These are phyloP conservation scores for Pseudoneurospora amorphoporcata DNA, from an alignment of 495 filamentous ascomycete species.

Conservation along the genomic window DNA sequence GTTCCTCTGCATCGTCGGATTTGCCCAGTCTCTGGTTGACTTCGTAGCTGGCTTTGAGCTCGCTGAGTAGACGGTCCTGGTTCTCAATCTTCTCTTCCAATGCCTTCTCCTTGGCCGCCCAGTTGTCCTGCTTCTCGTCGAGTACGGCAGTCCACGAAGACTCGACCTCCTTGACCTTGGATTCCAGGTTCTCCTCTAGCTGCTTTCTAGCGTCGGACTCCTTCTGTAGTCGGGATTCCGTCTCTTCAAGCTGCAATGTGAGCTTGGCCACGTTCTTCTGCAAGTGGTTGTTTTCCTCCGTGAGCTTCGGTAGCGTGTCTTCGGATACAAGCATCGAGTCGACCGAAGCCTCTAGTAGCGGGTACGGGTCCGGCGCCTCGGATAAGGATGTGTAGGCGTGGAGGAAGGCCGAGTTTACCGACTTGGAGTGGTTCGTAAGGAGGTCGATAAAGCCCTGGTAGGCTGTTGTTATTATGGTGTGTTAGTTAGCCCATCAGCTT, in stretches of 20 bases:
- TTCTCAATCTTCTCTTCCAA: constrained; percentile 89
- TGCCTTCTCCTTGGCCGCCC: constrained; percentile 86
- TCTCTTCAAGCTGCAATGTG: constrained; percentile 87
- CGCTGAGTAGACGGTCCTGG: constrained; percentile 84
- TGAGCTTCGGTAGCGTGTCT: constrained; percentile 82
- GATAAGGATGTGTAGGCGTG: constrained; percentile 88
- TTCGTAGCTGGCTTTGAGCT: constrained; percentile 94
- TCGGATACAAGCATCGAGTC: constrained; percentile 85
- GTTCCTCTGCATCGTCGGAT: constrained; percentile 50
- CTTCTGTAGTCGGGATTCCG: constrained; percentile 61
- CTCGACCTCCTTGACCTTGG: constrained; percentile 76
- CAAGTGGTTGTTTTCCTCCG: constrained; percentile 73
- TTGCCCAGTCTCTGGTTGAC: constrained; percentile 82
- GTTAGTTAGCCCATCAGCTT: constrained; percentile 11
- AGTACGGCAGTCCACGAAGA: constrained; percentile 85
- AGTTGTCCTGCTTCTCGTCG: constrained; percentile 90
- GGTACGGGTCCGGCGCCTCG: constrained; percentile 94
- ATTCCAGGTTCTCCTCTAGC: constrained; percentile 66
- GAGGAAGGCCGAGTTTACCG: constrained; percentile 81
- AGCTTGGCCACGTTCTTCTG: constrained; percentile 68
- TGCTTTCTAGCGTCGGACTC: constrained; percentile 62
- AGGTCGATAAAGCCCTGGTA: constrained; percentile 98
- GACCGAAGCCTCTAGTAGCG: constrained; percentile 88
- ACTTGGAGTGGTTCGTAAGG: constrained; percentile 86
- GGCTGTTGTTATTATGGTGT: constrained; percentile 37